A percentile compares a stretch with the other conserved stretches of the same genome.
These are phyloP conservation scores for Simplicillium sp. DNA, from an alignment of 2,329 filamentous ascomycete species.

Conservation along the genomic window DNA sequence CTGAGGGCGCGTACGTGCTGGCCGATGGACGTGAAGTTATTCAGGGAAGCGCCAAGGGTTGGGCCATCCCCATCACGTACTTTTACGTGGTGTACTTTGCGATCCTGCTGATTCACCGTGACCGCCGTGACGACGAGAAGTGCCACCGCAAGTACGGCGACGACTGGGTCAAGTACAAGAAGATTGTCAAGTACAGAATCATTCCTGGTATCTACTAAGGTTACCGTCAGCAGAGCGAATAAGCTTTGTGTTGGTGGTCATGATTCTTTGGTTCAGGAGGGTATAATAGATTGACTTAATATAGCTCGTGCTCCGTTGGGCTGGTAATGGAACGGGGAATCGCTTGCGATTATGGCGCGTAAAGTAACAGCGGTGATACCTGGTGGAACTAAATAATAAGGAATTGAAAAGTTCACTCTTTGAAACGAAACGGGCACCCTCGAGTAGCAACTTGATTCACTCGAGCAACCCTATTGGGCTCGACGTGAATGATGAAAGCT, in stretches of 20 bases:
- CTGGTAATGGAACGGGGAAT: background rate
- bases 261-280: background rate
- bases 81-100: constrained; percentile 94
- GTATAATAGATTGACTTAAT: background rate
- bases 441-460: too few relatives aligned
- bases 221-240: too few relatives aligned
- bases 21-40: constrained; percentile 55
- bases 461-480: too few relatives aligned
- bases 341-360: too few relatives aligned
- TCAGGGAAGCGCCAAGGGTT: constrained; percentile 65
- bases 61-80: constrained; percentile 83
- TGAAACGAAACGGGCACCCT: too few relatives aligned
- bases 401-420: too few relatives aligned
- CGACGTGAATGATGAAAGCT: too few relatives aligned
- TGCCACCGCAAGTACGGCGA: constrained; percentile 84
- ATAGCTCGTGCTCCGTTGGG: background rate
- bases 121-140: constrained; percentile 82
- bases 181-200: constrained; percentile 72
- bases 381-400: too few relatives aligned
- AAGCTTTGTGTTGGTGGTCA: background rate
- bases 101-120: constrained; percentile 75
- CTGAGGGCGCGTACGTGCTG: constrained; percentile 45
- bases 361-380: too few relatives aligned
- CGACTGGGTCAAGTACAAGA: constrained; percentile 85
- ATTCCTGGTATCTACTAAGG: constrained; percentile 72